Evolutionary conservation across 2,329 filamentous ascomycete genomes (phyloP), one percentile per base, ranked within the genome.

Genomic region (Davidsoniella eucalypti): DNA sequence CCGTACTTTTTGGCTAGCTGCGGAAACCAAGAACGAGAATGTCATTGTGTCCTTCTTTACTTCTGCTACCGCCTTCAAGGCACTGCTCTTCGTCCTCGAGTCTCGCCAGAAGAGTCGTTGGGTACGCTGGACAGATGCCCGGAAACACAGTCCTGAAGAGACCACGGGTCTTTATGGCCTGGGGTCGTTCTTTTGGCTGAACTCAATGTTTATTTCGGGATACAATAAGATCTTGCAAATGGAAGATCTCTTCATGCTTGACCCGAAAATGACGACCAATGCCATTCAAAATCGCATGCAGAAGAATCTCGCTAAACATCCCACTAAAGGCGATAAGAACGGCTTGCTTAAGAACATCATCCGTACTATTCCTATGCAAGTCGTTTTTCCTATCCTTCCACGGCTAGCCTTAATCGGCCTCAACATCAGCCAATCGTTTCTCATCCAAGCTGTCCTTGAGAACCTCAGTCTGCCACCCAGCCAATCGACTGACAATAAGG

Each of bases 391-490:
- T 0, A 53, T 69, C 1, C 57, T 58, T 1, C 65, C 67, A 1
- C 60, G 66, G 6, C 56, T 67, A 6, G 62, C 62, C 1, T 56
- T 67, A 4, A 59, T 66, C 3, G 67, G 61, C 10, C 67, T 69
- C 53, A 64, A 58, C 16, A 67, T 67, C 39, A 67, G 65, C 37
- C 66, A 68, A 43, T 67, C 68, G 0, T 65, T 70, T 21, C 63
- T 71, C 36, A 66, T 70, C 49, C 58, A 66, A 12, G 57, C 60
- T 0, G 58, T 66, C 0, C 56, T 71, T 1, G 51, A 56, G 2
- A 65, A 65, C 39, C 58, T 70, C 21, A 21, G 21, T 21, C 21
- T 4, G 21, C 21, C 21, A 52, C 55, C 9, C 10, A 10, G 12
- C 12, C 37, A 4, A 39, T 41, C n/a, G 26, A 25, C 6, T 44